Percentiles rank a stretch among this genome's conserved stretches.
Evolutionary conservation across 495 filamentous ascomycete species (phyloP).

Genomic region (Neurospora sp.): DNA sequence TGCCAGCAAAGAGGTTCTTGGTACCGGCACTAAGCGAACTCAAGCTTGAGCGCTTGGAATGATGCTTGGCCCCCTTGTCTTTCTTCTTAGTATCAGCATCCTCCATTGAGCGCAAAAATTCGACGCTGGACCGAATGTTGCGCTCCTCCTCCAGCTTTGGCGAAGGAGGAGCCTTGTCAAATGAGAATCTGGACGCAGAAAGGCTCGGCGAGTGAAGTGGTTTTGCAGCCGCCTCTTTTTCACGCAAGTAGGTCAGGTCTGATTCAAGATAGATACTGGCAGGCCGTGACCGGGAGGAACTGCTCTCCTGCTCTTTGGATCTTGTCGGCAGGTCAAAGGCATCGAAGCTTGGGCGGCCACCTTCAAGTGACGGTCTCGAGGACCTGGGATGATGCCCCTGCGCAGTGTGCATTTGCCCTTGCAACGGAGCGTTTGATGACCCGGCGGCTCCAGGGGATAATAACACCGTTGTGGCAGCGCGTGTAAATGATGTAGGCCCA

Average conservation of each 20-base stretch:
- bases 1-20: conserved; percentile 78
- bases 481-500: conserved; percentile 19
- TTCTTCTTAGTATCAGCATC: conserved; percentile 59
- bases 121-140: conserved; percentile 77
- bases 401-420: conserved; percentile 37
- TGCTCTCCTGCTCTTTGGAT: conserved; percentile 12
- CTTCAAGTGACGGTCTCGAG: conserved; percentile 72
- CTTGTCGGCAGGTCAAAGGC: conserved; percentile 40
- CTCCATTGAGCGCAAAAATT: conserved; percentile 78
- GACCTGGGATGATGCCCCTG: conserved; percentile 48
- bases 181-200: conserved; percentile 22
- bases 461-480: conserved; percentile 17
- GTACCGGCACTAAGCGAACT: conserved; percentile 63
- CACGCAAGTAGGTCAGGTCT: conserved; percentile 65
- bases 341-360: conserved; percentile 55
- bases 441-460: conserved; percentile 13
- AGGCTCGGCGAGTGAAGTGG: conserved; percentile 27
- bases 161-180: conserved; percentile 26
- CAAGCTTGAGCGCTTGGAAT: conserved; percentile 73
- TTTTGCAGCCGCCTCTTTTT: conserved; percentile 40
- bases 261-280: conserved; percentile 68
- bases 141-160: conserved; percentile 46
- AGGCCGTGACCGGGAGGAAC: conserved; percentile 15
- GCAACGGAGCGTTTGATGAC: conserved; percentile 37
- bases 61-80: conserved; percentile 60